Conservation (phyloP, 306 rosid species). For the Geum urbanum region DNA sequence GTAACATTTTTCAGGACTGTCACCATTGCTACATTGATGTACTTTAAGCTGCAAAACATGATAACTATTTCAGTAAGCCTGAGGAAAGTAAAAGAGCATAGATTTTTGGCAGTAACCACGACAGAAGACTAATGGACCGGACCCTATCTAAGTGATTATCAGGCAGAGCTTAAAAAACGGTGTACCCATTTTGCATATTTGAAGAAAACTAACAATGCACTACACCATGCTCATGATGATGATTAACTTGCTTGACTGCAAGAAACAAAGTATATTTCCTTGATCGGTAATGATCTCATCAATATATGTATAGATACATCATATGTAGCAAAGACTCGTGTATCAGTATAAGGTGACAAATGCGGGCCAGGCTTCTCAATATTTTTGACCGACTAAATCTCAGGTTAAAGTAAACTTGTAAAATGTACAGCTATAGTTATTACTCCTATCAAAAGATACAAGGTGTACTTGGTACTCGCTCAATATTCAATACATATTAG, state of each 20-base stretch:
- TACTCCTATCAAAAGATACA: not conserved
- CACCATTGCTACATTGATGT: constrained; percentile 98
- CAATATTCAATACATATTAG: not conserved
- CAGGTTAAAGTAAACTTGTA: not conserved
- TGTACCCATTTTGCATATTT: not conserved
- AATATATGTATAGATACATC: not conserved
- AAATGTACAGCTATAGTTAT: not conserved
- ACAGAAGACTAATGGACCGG: not conserved
- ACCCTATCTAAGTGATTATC: not conserved
- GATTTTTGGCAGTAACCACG: not conserved
- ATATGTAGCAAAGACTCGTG: not conserved
- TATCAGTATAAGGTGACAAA: not conserved
- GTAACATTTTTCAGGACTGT: constrained; percentile 96
- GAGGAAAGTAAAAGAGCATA: constrained; percentile 6
- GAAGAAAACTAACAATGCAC: not conserved
- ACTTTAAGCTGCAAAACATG: constrained; percentile 78
- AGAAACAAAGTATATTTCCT: not conserved
- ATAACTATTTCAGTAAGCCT: constrained; percentile 21
- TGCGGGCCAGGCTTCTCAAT: not conserved
- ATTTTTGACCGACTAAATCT: not conserved
- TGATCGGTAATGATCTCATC: not conserved
- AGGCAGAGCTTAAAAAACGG: not conserved
- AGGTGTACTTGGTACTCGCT: not conserved
- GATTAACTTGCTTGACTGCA: not conserved
- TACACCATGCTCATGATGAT: not conserved